Percentiles rank a stretch among this genome's conserved stretches.
These are phyloP conservation scores for Podaxis sp. DNA, from an alignment of 768 basidiomycete species.

Conservation along the genomic window DNA sequence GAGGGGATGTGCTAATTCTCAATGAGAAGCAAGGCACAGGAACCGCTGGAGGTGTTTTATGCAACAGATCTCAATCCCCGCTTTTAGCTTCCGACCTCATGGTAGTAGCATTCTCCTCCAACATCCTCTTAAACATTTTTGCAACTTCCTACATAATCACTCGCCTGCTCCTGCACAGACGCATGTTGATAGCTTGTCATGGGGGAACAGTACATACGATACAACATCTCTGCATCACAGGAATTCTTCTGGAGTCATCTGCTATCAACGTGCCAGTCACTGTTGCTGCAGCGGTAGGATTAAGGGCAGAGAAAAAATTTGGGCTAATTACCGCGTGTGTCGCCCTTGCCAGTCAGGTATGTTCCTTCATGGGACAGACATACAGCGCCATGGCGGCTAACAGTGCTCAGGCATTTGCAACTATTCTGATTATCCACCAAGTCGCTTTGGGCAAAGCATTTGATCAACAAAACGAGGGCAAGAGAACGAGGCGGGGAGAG, in stretches of 20 bases:
- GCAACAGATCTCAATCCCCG: neutral
- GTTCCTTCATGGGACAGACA: neutral
- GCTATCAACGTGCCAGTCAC: neutral
- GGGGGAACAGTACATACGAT: neutral
- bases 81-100: neutral
- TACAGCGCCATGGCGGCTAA: neutral
- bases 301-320: neutral
- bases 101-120: neutral
- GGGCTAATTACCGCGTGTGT: neutral
- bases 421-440: conserved; percentile 3
- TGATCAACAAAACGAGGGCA: neutral
- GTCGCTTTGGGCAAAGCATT: neutral
- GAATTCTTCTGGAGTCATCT: neutral
- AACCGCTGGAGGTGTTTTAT: neutral
- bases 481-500: neutral
- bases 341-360: neutral
- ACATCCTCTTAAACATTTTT: neutral
- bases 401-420: neutral
- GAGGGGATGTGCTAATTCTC: too few relatives aligned
- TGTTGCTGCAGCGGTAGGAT: neutral
- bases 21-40: neutral
- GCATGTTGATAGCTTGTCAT: neutral
- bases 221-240: neutral
- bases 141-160: neutral
- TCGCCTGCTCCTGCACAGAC: neutral